phyloP scores from a whole-genome alignment of 371 early-diverging fungal species.

The Paramicrosporidium saccamoebae region DNA sequence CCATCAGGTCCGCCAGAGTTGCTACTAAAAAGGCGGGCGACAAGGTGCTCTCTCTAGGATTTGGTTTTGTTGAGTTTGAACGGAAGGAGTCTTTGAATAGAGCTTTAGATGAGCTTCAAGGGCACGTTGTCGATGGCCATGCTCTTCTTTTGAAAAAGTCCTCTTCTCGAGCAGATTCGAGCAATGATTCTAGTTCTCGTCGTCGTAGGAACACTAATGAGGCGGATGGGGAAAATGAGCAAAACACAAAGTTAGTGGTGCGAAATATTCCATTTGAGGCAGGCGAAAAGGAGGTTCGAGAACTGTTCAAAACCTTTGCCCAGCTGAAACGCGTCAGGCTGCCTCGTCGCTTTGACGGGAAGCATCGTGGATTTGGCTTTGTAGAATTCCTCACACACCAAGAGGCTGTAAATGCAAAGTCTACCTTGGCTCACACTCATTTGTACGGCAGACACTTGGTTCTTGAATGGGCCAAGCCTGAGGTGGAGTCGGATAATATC shows the following conservation, averaged over 20 bases:
- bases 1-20: constrained; percentile 27
- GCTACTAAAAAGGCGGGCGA: constrained; percentile 22
- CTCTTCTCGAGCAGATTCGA: constrained; percentile 6
- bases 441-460: constrained; percentile 94
- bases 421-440: constrained; percentile 64
- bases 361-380: constrained; percentile 94
- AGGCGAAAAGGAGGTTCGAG: constrained; percentile 63
- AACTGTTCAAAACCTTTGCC: constrained; percentile 66
- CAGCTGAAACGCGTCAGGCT: constrained; percentile 76
- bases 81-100: constrained; percentile 29
- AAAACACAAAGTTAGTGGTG: constrained; percentile 54
- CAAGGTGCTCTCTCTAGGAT: constrained; percentile 71
- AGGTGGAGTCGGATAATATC: constrained; percentile 30
- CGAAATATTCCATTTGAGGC: constrained; percentile 98
- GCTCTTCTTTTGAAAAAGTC: constrained; percentile 53
- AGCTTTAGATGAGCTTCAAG: constrained; percentile 43
- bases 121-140: constrained; percentile 44
- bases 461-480: constrained; percentile 81
- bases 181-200: not conserved
- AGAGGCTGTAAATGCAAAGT: constrained; percentile 65
- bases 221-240: constrained; percentile 8
- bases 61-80: constrained; percentile 78
- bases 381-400: constrained; percentile 75
- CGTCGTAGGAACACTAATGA: constrained; percentile 1
- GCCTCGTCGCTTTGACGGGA: constrained; percentile 75